These are phyloP conservation scores for Cairneyella variabilis DNA, from an alignment of 495 filamentous ascomycete genomes.

Conservation along the genomic window DNA sequence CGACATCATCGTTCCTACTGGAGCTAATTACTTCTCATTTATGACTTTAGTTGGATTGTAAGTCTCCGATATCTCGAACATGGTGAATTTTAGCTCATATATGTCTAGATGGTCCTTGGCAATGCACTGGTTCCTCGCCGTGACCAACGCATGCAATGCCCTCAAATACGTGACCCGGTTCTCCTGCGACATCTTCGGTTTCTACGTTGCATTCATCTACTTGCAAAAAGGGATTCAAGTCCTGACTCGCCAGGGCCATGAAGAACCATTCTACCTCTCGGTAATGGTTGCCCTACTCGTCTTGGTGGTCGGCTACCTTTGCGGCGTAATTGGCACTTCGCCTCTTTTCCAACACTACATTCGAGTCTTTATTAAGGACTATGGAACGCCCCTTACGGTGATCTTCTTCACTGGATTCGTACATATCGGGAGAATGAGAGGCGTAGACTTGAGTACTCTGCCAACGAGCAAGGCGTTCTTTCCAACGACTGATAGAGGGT, in stretches of 20 bases:
- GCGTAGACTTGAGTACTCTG: slow-evolving; percentile 58
- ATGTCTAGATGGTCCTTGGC: slow-evolving; percentile 59
- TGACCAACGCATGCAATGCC: slow-evolving; percentile 77
- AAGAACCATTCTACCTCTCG: slow-evolving; percentile 68
- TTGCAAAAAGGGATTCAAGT: slow-evolving; percentile 83
- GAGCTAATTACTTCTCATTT: slow-evolving; percentile 72
- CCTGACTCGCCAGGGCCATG: slow-evolving; percentile 55
- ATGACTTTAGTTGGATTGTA: slow-evolving; percentile 80
- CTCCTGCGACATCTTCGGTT: slow-evolving; percentile 83
- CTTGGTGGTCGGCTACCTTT: slow-evolving; percentile 65
- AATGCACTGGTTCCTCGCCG: slow-evolving; percentile 75
- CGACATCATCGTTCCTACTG: slow-evolving; percentile 69
- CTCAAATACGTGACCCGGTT: slow-evolving; percentile 80
- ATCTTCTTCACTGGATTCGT: slow-evolving; percentile 88
- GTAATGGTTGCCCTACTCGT: slow-evolving; percentile 71
- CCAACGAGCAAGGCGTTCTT: slow-evolving; percentile 76
- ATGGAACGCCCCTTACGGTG: slow-evolving; percentile 77
- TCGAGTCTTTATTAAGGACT: slow-evolving; percentile 78
- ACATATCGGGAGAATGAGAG: slow-evolving; percentile 73
- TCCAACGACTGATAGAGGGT: slow-evolving; percentile 72
- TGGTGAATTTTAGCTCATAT: slow-evolving; percentile 29
- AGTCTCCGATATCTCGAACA: slow-evolving; percentile 23
- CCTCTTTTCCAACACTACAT: slow-evolving; percentile 67
- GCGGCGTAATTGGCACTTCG: slow-evolving; percentile 64
- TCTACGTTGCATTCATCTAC: slow-evolving; percentile 86